Percentiles rank a stretch among this genome's conserved stretches.
Conservation (phyloP, 495 filamentous ascomycete species). For the Talaromyces wortmannii region DNA sequence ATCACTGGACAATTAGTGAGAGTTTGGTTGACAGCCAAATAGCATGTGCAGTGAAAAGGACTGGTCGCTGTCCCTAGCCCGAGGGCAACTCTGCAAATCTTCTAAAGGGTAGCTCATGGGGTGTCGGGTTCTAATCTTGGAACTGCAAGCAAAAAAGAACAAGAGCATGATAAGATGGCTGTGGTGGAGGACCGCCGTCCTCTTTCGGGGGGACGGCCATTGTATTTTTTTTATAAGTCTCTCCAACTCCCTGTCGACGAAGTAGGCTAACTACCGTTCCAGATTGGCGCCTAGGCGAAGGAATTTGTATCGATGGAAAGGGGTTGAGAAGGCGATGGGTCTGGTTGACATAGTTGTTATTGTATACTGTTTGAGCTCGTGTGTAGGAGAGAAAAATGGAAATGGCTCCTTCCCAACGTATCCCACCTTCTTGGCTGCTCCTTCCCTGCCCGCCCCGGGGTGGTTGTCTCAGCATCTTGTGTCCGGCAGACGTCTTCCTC, state of each 20-base stretch:
- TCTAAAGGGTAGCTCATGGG: constrained; percentile 31
- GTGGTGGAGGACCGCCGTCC: constrained; percentile 24
- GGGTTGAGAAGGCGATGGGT: neutral
- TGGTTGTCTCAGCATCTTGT: no score
- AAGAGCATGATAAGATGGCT: constrained; percentile 14
- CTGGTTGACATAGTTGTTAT: no score
- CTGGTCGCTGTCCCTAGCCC: constrained; percentile 15
- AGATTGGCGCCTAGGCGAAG: neutral
- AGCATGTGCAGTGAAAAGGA: constrained; percentile 17
- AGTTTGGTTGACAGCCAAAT: constrained; percentile 3
- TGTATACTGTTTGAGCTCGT: no score
- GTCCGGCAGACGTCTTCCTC: no score
- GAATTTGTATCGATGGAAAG: constrained; percentile 1
- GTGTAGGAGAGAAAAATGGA: neutral
- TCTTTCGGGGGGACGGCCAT: constrained; percentile 45
- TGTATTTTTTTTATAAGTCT: constrained; percentile 60
- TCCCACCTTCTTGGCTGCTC: neutral
- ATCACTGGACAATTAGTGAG: constrained; percentile 3
- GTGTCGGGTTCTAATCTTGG: constrained; percentile 26
- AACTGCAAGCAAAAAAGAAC: constrained; percentile 10
- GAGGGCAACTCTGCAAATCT: neutral
- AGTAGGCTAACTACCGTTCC: constrained; percentile 22
- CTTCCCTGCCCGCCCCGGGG: neutral
- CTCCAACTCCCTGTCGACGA: constrained; percentile 8
- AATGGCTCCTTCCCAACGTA: constrained; percentile 14